A percentile compares a stretch with the other conserved stretches of the same genome.
Evolutionary conservation across 2,329 filamentous ascomycete species (phyloP).

Genomic region (Leptographium wingfieldii): DNA sequence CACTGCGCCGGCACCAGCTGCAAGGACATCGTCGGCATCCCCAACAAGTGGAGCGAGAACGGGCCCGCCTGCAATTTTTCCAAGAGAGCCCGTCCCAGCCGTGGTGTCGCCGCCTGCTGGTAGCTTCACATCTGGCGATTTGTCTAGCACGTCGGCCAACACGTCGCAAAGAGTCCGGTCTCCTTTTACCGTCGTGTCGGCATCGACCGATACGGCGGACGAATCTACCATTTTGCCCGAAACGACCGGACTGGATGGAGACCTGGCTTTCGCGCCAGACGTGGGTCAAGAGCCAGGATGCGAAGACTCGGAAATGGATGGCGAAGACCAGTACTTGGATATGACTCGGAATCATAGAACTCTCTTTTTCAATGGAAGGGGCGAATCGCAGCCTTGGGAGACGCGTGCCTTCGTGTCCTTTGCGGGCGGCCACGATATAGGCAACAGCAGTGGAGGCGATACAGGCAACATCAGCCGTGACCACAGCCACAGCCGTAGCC

Average conservation of each 20-base stretch:
- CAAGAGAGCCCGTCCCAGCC: not conserved
- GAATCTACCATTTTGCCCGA: slow-evolving; percentile 7
- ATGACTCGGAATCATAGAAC: not conserved
- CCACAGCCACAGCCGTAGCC: not conserved
- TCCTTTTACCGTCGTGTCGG: slow-evolving; percentile 8
- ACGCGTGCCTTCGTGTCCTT: not conserved
- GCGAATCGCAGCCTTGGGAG: not conserved
- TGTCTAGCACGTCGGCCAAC: slow-evolving; percentile 1
- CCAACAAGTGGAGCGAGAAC: not conserved
- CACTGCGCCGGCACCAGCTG: slow-evolving; percentile 27
- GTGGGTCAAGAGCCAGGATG: slow-evolving; percentile 34
- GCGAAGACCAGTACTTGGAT: slow-evolving; percentile 22
- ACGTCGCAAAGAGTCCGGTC: slow-evolving; percentile 8
- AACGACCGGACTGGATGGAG: not conserved
- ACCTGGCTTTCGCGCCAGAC: not conserved
- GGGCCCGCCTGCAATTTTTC: not conserved
- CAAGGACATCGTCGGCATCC: not conserved
- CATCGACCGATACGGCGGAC: slow-evolving; percentile 3
- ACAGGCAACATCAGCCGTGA: not conserved
- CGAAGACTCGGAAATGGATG: slow-evolving; percentile 44
- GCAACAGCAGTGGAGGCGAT: not conserved
- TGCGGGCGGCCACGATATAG: not conserved
- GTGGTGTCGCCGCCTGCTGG: not conserved
- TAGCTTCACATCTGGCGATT: not conserved
- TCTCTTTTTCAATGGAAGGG: not conserved